These are phyloP conservation scores for Protomyces inundatus DNA, from an alignment of 1,139 yeast genomes.

Conservation along the genomic window DNA sequence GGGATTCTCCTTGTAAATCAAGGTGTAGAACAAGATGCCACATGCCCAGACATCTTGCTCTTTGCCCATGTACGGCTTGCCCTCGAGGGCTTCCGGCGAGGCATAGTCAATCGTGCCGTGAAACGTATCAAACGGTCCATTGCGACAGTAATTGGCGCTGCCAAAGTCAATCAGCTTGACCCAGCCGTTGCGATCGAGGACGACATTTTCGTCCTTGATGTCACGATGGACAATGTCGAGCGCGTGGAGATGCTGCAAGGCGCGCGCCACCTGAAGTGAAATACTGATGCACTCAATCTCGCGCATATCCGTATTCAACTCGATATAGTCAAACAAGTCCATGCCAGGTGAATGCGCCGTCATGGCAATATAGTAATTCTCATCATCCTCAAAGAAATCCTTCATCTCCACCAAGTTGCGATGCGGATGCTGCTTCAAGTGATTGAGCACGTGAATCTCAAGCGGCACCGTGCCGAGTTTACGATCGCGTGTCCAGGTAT, in stretches of 20 bases:
- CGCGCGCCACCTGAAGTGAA: constrained; percentile 71
- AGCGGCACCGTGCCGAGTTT: constrained; percentile 87
- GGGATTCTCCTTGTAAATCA: constrained; percentile 91
- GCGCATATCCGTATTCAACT: constrained; percentile 69
- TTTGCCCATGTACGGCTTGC: constrained; percentile 81
- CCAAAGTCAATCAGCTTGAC: constrained; percentile 90
- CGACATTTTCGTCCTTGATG: constrained; percentile 89
- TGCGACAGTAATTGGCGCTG: constrained; percentile 80
- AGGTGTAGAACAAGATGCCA: constrained; percentile 81
- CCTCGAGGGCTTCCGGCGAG: constrained; percentile 89
- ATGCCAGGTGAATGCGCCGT: constrained; percentile 92
- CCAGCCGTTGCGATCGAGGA: constrained; percentile 53
- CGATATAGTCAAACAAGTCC: constrained; percentile 87
- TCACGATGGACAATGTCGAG: constrained; percentile 91
- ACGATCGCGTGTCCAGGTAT: constrained; percentile 94
- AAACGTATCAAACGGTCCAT: constrained; percentile 94
- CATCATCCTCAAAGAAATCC: constrained; percentile 88
- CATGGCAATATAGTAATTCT: constrained; percentile 82
- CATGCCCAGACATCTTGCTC: constrained; percentile 97
- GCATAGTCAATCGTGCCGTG: constrained; percentile 97
- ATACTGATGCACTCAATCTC: constrained; percentile 72
- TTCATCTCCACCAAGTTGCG: constrained; percentile 77
- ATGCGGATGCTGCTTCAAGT: constrained; percentile 63
- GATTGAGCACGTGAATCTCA: constrained; percentile 87
- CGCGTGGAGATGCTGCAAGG: constrained; percentile 72